These are phyloP conservation scores for Pythium oligandrum DNA, from an alignment of 352 stramenopile species.

Conservation along the genomic window DNA sequence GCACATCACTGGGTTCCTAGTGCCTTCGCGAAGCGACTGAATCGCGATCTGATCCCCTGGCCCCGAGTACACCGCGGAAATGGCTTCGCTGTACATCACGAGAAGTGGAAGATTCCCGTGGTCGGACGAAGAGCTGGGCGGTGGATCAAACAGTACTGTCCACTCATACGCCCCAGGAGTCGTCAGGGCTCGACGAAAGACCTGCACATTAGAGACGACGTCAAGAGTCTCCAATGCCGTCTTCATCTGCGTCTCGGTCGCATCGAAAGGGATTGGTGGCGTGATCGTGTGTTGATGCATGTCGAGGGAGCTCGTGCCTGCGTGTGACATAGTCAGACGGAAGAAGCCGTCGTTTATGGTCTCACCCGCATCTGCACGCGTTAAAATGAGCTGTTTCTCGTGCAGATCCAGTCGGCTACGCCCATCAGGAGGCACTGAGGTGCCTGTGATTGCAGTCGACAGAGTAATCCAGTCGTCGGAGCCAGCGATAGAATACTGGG, in stretches of 20 bases:
- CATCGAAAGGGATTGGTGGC: slow-evolving; percentile 68
- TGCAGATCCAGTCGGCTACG: slow-evolving; percentile 15
- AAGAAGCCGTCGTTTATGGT: slow-evolving; percentile 53
- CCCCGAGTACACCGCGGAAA: slow-evolving; percentile 41
- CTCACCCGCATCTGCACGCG: slow-evolving; percentile 36
- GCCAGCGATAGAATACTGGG: slow-evolving; percentile 42
- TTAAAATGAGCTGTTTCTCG: slow-evolving; percentile 51
- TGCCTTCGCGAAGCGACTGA: slow-evolving; percentile 29
- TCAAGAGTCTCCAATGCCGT: slow-evolving; percentile 69
- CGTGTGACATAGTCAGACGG: slow-evolving; percentile 36
- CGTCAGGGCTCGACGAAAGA: slow-evolving; percentile 29
- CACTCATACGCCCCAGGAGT: slow-evolving; percentile 37
- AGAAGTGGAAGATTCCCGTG: slow-evolving; percentile 41
- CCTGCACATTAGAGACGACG: slow-evolving; percentile 48
- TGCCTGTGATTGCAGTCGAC: slow-evolving; percentile 28
- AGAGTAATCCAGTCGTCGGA: slow-evolving; percentile 35
- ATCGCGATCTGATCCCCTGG: slow-evolving; percentile 47
- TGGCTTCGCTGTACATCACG: slow-evolving; percentile 41
- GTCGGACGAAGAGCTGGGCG: slow-evolving; percentile 5
- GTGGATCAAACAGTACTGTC: slow-evolving; percentile 48
- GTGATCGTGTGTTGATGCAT: slow-evolving; percentile 40
- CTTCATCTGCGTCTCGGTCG: slow-evolving; percentile 55
- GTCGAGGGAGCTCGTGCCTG: slow-evolving; percentile 29
- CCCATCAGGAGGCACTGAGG: neutral
- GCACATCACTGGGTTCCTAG: slow-evolving; percentile 20